phyloP scores from a whole-genome alignment of 2,329 filamentous ascomycete genomes.

The Colletotrichum sp. region DNA sequence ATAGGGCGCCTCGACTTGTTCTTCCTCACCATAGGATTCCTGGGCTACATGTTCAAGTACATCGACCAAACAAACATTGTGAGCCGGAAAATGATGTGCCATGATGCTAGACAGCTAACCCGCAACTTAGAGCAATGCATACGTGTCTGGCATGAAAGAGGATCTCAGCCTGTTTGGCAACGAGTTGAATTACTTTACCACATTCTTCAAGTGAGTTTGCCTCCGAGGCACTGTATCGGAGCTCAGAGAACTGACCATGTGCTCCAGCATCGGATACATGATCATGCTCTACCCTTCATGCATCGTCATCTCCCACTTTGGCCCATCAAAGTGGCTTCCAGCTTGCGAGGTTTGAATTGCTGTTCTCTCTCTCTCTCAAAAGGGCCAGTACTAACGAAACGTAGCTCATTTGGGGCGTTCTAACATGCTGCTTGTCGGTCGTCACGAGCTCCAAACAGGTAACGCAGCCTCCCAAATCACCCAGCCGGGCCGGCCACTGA shows the following conservation, averaged over 20 bases:
- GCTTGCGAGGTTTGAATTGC: constrained; percentile 21
- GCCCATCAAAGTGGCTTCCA: constrained; percentile 30
- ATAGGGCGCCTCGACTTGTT: constrained; percentile 5
- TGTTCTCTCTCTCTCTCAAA: too few species aligned
- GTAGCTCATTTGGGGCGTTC: constrained; percentile 4
- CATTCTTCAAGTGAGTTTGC: constrained; percentile 20
- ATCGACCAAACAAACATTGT: constrained; percentile 15
- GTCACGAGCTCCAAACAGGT: constrained; percentile 7
- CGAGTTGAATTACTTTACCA: constrained; percentile 27
- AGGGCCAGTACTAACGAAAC: too few species aligned
- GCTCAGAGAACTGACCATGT: neutral
- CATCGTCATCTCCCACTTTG: constrained; percentile 29
- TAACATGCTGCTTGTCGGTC: constrained; percentile 5
- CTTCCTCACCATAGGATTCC: constrained; percentile 1
- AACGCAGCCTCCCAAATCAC: constrained; percentile 19
- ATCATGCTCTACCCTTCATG: constrained; percentile 30
- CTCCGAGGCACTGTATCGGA: neutral
- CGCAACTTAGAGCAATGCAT: constrained; percentile 24
- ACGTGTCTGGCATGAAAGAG: constrained; percentile 31
- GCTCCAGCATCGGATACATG: constrained; percentile 24
- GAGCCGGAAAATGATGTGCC: fast-evolving
- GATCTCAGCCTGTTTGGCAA: constrained; percentile 29
- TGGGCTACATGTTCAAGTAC: constrained; percentile 17
- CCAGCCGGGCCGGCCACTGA: constrained; percentile 16
- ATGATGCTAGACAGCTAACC: neutral